Conservation (phyloP, 1,284 basidiomycete genomes). For the Ganoderma lingzhi region DNA sequence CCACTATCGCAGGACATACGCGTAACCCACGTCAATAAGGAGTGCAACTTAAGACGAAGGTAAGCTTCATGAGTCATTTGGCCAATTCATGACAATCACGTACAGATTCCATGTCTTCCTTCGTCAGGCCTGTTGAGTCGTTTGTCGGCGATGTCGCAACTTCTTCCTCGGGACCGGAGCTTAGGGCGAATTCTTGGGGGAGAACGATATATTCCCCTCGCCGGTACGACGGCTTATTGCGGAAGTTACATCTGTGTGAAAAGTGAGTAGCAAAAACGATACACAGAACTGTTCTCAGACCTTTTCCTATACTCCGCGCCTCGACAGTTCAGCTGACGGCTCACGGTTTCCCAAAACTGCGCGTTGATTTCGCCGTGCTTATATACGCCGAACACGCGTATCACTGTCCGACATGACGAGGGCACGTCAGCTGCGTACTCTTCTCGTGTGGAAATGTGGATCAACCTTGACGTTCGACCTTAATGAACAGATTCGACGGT, state of each 20-base stretch:
- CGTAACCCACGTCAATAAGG: constrained; percentile 58
- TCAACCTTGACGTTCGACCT: constrained; percentile 63
- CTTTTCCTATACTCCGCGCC: constrained; percentile 62
- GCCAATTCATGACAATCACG: background rate
- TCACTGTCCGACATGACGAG: constrained; percentile 43
- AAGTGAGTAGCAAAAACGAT: background rate
- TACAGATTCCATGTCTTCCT: constrained; percentile 55
- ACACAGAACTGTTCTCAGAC: constrained; percentile 37
- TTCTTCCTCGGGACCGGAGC: constrained; percentile 31
- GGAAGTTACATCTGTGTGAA: background rate
- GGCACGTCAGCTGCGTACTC: background rate
- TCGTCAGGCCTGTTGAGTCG: constrained; percentile 20
- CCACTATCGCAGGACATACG: background rate
- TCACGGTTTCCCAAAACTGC: constrained; percentile 63
- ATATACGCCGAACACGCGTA: constrained; percentile 68
- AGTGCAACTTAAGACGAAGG: constrained; percentile 46
- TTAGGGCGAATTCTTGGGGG: background rate
- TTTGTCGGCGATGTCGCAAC: background rate
- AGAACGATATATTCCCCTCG: background rate
- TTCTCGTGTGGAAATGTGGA: no score
- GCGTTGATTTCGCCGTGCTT: constrained; percentile 65
- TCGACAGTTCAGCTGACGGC: constrained; percentile 56
- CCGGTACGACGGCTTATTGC: background rate
- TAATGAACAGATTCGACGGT: no score
- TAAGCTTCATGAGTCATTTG: background rate